Conservation (phyloP, 2,329 filamentous ascomycete genomes). For the Ceratocystis harringtonii region DNA sequence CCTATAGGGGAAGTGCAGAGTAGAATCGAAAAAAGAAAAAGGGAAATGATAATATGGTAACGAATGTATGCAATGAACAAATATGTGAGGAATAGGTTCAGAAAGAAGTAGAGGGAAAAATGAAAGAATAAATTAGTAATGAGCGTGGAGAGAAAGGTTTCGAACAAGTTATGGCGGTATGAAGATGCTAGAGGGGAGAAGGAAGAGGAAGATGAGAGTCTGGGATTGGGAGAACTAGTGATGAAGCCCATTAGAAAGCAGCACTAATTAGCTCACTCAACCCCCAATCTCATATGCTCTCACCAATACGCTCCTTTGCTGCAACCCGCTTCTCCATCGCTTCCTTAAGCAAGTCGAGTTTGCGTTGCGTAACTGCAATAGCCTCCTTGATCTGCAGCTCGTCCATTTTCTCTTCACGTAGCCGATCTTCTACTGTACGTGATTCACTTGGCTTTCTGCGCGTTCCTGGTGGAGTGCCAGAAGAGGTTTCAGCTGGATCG, state of each 20-base stretch:
- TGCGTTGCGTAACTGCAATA: conserved; percentile 74
- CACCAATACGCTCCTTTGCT: not conserved
- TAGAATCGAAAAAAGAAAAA: not conserved
- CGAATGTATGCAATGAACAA: not conserved
- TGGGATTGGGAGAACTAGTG: no score
- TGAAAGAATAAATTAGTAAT: not conserved
- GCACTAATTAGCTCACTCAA: no score
- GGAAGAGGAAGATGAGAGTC: no score
- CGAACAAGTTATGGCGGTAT: not conserved
- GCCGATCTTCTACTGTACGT: conserved; percentile 43
- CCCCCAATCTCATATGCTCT: not conserved
- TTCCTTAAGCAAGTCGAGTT: conserved; percentile 59
- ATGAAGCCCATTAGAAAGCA: no score
- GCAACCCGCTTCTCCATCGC: conserved; percentile 47
- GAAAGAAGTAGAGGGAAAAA: not conserved
- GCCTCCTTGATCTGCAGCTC: conserved; percentile 63
- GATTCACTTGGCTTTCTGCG: conserved; percentile 37
- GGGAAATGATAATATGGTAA: conserved; percentile 1
- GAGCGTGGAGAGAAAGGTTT: not conserved
- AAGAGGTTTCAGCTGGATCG: conserved; percentile 26
- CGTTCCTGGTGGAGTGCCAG: conserved; percentile 7
- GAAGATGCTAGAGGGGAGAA: not conserved
- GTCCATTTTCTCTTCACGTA: conserved; percentile 47
- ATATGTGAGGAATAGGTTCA: not conserved
- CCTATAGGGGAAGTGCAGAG: not conserved